Base-by-base conservation (phyloP, 208 protist genomes). In the Leishmania gerbilli region DNA sequence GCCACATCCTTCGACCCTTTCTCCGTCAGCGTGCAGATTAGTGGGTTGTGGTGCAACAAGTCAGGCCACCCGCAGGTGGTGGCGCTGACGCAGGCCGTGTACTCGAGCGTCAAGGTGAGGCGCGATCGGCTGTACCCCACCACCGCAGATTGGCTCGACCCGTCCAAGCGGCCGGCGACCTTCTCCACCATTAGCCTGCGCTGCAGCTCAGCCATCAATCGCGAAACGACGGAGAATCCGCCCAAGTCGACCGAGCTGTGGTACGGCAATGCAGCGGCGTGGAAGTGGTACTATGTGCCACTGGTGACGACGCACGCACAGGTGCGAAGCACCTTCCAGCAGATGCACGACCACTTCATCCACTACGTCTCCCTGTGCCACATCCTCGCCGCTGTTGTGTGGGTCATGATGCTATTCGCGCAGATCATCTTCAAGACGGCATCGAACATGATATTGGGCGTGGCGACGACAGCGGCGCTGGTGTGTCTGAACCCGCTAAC, bases 401-500 rank as follows among this genome's bases (percentile, higher is more conserved):
- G 92, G 89, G 17, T 45, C n/a, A 40, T 93, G 0, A 88, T 96
- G 88, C 68, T 97, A 34, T 34, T 93, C 0, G 76, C 83, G 3
- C 92, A 95, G 84, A 90, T 90, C 77, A 74, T 95, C 13, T 88
- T 94, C 71, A 86, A 85, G 82, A 71, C 88, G 0, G 76, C 88
- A 0, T 83, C 90, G 27, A 83, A 90, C 49, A 77, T 74, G n/a
- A 77, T 97, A 17, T 80, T 97, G 2, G 94, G 94, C 4, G 81
- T 90, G 5, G 89, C 90, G 13, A 95, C 94, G 31, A 86, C 89
- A 6, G 77, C 89, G 27, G 79, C 89, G 58, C 60, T 97, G 27
- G 42, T 91, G 47, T 68, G 90, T 34, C 86, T 96, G 53, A 97
- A 97, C 79, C 94, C 94, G 5, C 58, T 97, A 45, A 85, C 90